phyloP scores from a whole-genome alignment of 75 land plant species.

The Isoetes taiwanensis region DNA sequence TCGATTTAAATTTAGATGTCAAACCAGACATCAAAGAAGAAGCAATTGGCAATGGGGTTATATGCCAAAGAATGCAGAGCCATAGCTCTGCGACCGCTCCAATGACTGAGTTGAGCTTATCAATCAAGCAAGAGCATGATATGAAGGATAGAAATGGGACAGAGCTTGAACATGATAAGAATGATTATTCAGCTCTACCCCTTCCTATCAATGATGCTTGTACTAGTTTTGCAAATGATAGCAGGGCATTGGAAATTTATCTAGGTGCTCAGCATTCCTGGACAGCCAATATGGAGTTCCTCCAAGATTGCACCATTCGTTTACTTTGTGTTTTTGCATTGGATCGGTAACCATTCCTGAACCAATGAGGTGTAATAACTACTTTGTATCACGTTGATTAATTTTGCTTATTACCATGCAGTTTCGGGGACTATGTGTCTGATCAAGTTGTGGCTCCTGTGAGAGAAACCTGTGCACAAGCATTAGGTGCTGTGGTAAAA shows the following conservation, averaged over 20 bases:
- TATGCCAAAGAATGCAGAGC: too few species aligned
- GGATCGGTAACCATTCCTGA: slow-evolving; percentile 61
- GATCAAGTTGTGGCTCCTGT: slow-evolving; percentile 99
- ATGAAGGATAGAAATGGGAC: background rate
- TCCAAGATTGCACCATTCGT: slow-evolving; percentile 93
- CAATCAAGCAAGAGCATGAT: background rate
- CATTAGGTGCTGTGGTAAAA: slow-evolving; percentile 80
- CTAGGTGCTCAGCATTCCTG: slow-evolving; percentile 54
- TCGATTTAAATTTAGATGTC: too few species aligned
- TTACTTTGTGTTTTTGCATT: slow-evolving; percentile 73
- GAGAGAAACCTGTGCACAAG: slow-evolving; percentile 97
- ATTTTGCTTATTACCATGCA: slow-evolving; percentile 20
- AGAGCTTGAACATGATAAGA: background rate
- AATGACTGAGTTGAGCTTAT: background rate
- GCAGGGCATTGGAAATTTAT: slow-evolving; percentile 35
- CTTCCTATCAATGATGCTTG: background rate
- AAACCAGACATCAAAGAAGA: background rate
- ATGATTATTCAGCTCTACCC: background rate
- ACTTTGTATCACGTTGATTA: too few species aligned
- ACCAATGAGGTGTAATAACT: background rate
- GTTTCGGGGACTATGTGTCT: slow-evolving; percentile 97
- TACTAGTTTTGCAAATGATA: slow-evolving; percentile 23
- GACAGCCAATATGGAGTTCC: slow-evolving; percentile 74
- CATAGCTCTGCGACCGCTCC: too few species aligned
- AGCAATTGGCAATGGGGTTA: too few species aligned